Evolutionary conservation across 2,329 filamentous ascomycete genomes (phyloP).

Genomic region (Aspergillus eucalypticola): DNA sequence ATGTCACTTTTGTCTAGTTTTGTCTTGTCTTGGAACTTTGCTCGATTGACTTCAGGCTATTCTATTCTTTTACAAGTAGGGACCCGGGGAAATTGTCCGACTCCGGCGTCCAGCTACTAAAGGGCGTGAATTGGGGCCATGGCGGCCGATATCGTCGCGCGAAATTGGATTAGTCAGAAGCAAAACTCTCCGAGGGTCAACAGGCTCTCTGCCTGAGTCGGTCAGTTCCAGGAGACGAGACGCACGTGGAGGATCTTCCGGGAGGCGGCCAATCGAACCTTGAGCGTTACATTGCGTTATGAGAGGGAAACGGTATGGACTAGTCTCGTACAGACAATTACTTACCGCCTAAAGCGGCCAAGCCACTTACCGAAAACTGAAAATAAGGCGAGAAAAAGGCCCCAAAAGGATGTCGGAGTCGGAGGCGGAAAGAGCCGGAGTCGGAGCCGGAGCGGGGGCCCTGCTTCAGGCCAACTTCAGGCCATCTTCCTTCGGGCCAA

Average conservation of each 20-base stretch:
- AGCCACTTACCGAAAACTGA: background rate
- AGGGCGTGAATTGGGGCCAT: too few species aligned
- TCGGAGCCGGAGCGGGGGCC: background rate
- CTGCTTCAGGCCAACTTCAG: background rate
- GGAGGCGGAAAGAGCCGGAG: background rate
- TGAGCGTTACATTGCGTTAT: conserved; percentile 15
- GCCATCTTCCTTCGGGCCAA: background rate
- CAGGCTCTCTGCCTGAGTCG: background rate
- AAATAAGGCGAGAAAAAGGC: background rate
- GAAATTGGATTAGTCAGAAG: background rate
- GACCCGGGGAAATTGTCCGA: background rate
- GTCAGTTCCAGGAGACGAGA: background rate
- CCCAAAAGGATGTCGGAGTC: background rate
- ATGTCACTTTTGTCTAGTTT: background rate
- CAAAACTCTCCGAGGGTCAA: background rate
- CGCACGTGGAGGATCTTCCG: conserved; percentile 25
- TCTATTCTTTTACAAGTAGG: background rate
- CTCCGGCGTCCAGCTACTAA: background rate
- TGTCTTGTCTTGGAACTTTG: background rate
- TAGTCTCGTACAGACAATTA: background rate
- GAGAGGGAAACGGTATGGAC: background rate
- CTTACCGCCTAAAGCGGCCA: background rate
- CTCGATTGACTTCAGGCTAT: too few species aligned
- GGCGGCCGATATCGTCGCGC: background rate
- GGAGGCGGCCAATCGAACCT: conserved; percentile 20